Evolutionary conservation across 441 rosid genomes (phyloP).

Genomic region (Iberis amara): DNA sequence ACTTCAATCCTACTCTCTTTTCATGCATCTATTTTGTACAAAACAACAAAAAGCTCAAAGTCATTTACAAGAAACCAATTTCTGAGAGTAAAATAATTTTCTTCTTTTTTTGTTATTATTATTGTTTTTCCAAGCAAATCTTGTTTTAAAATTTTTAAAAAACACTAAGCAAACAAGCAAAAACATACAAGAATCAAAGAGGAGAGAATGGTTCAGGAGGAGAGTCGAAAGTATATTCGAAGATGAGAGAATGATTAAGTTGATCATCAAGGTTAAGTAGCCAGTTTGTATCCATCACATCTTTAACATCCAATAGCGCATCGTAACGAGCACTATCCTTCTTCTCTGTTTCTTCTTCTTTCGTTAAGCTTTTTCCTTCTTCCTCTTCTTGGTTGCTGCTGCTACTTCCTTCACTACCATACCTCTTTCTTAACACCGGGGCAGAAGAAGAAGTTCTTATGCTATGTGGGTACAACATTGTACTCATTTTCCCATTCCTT

Average conservation of each 20-base stretch:
- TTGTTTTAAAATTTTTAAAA: not conserved
- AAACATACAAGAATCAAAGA: conserved; percentile 16
- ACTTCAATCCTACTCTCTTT: too few species aligned
- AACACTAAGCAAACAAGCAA: conserved; percentile 3
- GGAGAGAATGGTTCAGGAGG: conserved; percentile 33
- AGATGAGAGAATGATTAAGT: conserved; percentile 22
- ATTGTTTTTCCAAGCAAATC: conserved; percentile 8
- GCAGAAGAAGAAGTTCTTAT: conserved; percentile 7
- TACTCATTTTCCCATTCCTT: conserved; percentile 23
- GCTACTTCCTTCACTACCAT: conserved; percentile 30
- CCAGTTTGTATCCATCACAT: conserved; percentile 34
- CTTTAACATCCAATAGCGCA: conserved; percentile 25
- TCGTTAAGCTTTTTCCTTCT: conserved; percentile 26
- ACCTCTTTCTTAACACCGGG: conserved; percentile 1
- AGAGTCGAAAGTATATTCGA: conserved; percentile 30
- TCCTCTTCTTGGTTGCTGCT: conserved; percentile 30
- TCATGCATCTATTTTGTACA: too few species aligned
- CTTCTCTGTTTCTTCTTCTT: conserved; percentile 14
- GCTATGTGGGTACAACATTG: conserved; percentile 34
- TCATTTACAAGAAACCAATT: too few species aligned
- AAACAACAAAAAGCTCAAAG: too few species aligned
- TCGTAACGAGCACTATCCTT: conserved; percentile 31
- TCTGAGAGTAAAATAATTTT: too few species aligned
- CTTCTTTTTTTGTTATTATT: too few species aligned
- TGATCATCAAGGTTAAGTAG: conserved; percentile 31